Conservation (phyloP, 2,329 filamentous ascomycete genomes). For the Monilinia fructigena region DNA sequence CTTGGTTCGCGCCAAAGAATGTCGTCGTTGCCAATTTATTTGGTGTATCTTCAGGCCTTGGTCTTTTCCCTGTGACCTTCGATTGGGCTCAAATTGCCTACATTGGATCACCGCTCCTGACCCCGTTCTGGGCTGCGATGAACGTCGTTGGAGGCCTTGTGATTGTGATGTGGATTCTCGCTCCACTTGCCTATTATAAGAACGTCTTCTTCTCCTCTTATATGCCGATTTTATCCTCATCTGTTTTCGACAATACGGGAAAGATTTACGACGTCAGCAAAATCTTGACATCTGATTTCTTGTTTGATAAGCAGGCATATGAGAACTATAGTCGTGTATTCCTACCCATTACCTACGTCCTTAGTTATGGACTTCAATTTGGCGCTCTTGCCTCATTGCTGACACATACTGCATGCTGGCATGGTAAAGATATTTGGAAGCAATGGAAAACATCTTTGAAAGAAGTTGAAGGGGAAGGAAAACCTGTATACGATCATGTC, state of each 20-base stretch:
- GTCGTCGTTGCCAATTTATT: slow-evolving; percentile 86
- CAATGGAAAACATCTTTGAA: slow-evolving; percentile 70
- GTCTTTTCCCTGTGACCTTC: slow-evolving; percentile 81
- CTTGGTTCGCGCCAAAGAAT: slow-evolving; percentile 83
- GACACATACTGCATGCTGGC: slow-evolving; percentile 81
- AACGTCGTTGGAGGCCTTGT: slow-evolving; percentile 80
- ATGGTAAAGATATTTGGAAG: slow-evolving; percentile 76
- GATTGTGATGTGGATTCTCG: slow-evolving; percentile 80
- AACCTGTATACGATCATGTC: slow-evolving; percentile 55
- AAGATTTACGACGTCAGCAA: slow-evolving; percentile 77
- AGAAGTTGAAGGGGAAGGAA: slow-evolving; percentile 56
- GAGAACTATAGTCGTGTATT: slow-evolving; percentile 80
- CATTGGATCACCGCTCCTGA: slow-evolving; percentile 79
- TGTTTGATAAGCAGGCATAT: slow-evolving; percentile 77
- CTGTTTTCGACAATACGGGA: slow-evolving; percentile 83
- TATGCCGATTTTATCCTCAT: slow-evolving; percentile 80
- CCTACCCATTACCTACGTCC: slow-evolving; percentile 80
- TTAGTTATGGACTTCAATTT: slow-evolving; percentile 85
- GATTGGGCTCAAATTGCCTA: slow-evolving; percentile 87
- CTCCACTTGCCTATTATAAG: slow-evolving; percentile 76
- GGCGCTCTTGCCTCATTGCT: slow-evolving; percentile 76
- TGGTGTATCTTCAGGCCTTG: slow-evolving; percentile 79
- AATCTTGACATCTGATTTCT: slow-evolving; percentile 73
- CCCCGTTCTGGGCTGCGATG: slow-evolving; percentile 82
- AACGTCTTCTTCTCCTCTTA: slow-evolving; percentile 80